Conservation (phyloP, 768 basidiomycete genomes). For the Candolleomyces efflorescens region DNA sequence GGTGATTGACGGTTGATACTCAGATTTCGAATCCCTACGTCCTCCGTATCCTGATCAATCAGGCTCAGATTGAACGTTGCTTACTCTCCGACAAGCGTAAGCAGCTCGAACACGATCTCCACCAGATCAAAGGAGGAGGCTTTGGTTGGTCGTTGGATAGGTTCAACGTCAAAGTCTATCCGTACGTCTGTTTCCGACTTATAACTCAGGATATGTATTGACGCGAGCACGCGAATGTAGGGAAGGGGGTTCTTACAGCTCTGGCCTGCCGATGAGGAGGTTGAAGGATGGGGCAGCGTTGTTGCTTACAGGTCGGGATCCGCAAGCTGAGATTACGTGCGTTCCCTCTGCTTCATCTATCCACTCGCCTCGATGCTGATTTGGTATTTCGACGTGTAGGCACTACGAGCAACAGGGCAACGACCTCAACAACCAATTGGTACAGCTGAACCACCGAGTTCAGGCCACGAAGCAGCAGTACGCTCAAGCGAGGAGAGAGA, state of each 20-base stretch:
- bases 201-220: background rate
- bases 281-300: conserved; percentile 36
- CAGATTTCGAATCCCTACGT: conserved; percentile 77
- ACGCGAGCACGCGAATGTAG: conserved; percentile 29
- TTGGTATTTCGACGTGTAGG: conserved; percentile 25
- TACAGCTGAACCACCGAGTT: conserved; percentile 21
- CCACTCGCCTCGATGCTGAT: background rate
- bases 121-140: conserved; percentile 46
- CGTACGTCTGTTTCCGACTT: conserved; percentile 44
- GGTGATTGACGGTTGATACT: too few species aligned
- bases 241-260: conserved; percentile 64
- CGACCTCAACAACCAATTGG: conserved; percentile 34
- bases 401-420: conserved; percentile 38
- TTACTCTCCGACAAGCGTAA: conserved; percentile 61
- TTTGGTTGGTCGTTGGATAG: conserved; percentile 59
- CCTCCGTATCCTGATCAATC: conserved; percentile 77
- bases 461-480: conserved; percentile 21
- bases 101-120: conserved; percentile 55
- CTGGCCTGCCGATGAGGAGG: conserved; percentile 25
- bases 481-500: conserved; percentile 21
- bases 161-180: conserved; percentile 60
- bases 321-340: conserved; percentile 44
- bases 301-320: conserved; percentile 51
- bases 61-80: conserved; percentile 62
- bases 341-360: conserved; percentile 11